Percentiles rank a stretch among this genome's conserved stretches.
phyloP scores from a whole-genome alignment of 371 early-diverging fungal genomes.

The Zopfochytrium polystomum region DNA sequence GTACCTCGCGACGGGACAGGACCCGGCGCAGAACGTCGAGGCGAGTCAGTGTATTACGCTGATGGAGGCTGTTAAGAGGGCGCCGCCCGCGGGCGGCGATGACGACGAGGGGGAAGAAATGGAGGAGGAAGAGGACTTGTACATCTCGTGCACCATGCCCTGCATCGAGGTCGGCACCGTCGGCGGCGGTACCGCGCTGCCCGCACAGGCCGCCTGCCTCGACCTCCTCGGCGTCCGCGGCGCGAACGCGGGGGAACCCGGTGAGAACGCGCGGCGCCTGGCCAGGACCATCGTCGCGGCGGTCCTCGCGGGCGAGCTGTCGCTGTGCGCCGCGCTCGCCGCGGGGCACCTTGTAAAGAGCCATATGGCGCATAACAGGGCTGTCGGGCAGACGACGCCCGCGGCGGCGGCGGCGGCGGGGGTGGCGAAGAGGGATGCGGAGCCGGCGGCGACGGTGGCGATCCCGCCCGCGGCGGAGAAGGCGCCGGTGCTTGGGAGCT shows the following conservation, averaged over 20 bases:
- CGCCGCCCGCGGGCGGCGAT: too few species aligned
- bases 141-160: conserved; percentile 92
- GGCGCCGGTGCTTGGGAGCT: too few species aligned
- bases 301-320: conserved; percentile 97
- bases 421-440: too few species aligned
- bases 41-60: conserved; percentile 90
- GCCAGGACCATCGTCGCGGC: conserved; percentile 88
- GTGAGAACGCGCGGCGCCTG: conserved; percentile 81
- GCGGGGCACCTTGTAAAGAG: conserved; percentile 34
- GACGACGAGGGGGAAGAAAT: too few species aligned
- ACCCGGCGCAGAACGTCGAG: conserved; percentile 96
- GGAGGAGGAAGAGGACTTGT: conserved; percentile 71
- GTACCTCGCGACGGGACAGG: conserved; percentile 93
- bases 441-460: too few species aligned
- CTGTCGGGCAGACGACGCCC: too few species aligned
- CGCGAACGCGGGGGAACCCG: conserved; percentile 77
- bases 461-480: too few species aligned
- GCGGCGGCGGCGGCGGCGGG: too few species aligned
- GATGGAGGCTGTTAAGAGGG: conserved; percentile 88
- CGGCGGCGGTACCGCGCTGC: conserved; percentile 91
- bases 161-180: conserved; percentile 94
- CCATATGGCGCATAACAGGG: conserved; percentile 26
- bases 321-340: conserved; percentile 75
- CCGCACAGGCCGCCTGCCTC: conserved; percentile 85
- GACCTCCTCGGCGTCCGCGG: conserved; percentile 89